Evolutionary conservation across 2,329 filamentous ascomycete genomes (phyloP), one percentile per base, ranked within the genome.

Genomic region (Alternaria solani): DNA sequence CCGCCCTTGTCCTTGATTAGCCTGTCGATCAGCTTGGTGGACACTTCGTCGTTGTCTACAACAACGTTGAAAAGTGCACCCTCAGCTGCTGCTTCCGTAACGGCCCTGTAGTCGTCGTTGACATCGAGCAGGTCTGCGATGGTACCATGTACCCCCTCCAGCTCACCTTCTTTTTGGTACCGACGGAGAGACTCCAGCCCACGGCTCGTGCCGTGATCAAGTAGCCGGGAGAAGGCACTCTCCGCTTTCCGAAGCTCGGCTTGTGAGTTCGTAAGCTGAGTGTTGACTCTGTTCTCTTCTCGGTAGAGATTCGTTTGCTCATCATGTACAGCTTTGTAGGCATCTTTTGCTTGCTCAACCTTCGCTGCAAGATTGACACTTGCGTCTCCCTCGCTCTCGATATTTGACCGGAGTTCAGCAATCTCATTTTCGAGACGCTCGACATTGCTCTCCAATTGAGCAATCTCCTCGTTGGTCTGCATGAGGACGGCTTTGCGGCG

Each of bases 1-100:
- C 95, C 95, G 16, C 91, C 90, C 62, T 89, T 91, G 67, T 92
- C 88, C 65, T 89, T 89, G 75, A 93, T 91, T 28, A 99, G 83
- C 14, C 89, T 86, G 67, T 94, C 91, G 43, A 95, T 88, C 34
- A 97, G 87, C 67, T 88, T 87, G 1, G 92, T 93, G 1, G 94
- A 93, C 0, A 94, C 97, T 41, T 91, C 88, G 62, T 96, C 93
- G 51, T 91, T 94, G 76, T 99, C 94, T 43, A 98, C 94, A 11
- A 99, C 89, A 67, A 97, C 97, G 79, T 99, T 93, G 80, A 99
- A 99, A 8, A 99, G 84, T 75, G 93, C 96, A 64, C 89, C 90
- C 18, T 95, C 95, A 2, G 94, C 95, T 52, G 94, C 95, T 69
- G 96, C 93, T 79, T 99, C 95, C 9, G 96, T 91, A 2, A 95